Evolutionary conservation across 208 protist genomes (phyloP), one percentile per base, ranked within the genome.

Genomic region (Histomonas meleagridis): DNA sequence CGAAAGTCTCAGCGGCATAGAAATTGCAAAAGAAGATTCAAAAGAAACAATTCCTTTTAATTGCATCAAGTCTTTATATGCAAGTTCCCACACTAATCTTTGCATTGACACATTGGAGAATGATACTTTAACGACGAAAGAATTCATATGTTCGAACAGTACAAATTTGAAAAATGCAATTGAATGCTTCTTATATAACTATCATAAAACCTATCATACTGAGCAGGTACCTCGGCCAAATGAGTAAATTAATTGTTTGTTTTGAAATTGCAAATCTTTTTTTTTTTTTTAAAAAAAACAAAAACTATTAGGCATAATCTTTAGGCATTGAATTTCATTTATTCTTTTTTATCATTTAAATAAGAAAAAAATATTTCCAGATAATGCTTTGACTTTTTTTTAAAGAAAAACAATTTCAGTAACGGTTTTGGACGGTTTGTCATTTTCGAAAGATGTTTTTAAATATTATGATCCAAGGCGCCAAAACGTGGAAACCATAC

Each of bases 391-490:
- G n/a, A n/a, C n/a, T n/a, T n/a, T n/a, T n/a, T n/a, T n/a, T n/a
- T n/a, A n/a, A n/a, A n/a, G n/a, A n/a, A n/a, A n/a, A n/a, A n/a
- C n/a, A n/a, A n/a, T n/a, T n/a, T n/a, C n/a, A n/a, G n/a, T n/a
- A n/a, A n/a, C n/a, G n/a, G n/a, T n/a, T n/a, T n/a, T n/a, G n/a
- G n/a, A n/a, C n/a, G n/a, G n/a, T n/a, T n/a, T n/a, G n/a, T n/a
- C n/a, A n/a, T n/a, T n/a, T n/a, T n/a, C n/a, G n/a, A n/a, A 49
- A 86, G 16, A 86, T 86, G 76, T 86, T 86, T 46, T n/a, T 86
- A 51, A 86, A 86, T 48, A 40, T 86, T 57, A 53, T 53, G 43
- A 40, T 86, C 38, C 76, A 7, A 18, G 76, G 76, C 26, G 76
- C 76, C 46, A 86, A 86, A 28, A 86, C 23, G 14, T 86, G 76